Base-by-base conservation (phyloP, 768 basidiomycete species). In the Termitomyces sp. region DNA sequence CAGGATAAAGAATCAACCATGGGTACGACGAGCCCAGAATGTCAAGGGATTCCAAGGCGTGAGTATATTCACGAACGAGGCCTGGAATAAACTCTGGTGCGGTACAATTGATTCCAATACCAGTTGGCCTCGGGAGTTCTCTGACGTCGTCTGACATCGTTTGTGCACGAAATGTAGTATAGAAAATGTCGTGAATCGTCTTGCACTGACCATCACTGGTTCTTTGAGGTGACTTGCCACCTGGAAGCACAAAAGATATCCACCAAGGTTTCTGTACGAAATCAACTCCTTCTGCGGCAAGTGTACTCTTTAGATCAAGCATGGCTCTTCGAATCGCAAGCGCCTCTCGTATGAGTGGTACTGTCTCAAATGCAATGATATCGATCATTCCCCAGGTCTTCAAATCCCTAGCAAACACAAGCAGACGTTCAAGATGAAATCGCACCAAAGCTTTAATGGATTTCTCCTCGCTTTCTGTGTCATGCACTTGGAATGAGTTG, bases 91-190 rank as follows among this genome's bases (percentile, higher is more conserved):
- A 71, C 36, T 74, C 68, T 18, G 79, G 64, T 1, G 70, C 72
- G 0, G 88, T 87, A 69, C 90, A 94, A 67, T 94, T 92, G 61
- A 92, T 79, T 0, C 90, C 91, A 16, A 92, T 71, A 0, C 78
- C 88, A 32, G 72, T 69, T 0, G 85, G 86, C 39, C 64, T 56
- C 1, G 69, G 70, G 37, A 71, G 53, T 20, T 29, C 31, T 9
- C 22, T 43, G 16, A 41, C 39, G 5, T 53, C 39, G 12, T 51
- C 59, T 31, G 55, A 54, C 4, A 56, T 42, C 9, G 55, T 29
- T 63, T 37, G 1, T 56, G 39, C 26, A 22, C 37, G 68, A 5
- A 84, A 63, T 43, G 78, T 77, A 10, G 76, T 68, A 14, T 63
- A 47, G 27, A 83, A 76, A 29, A 87, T 71, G 12, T 82, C 74